Percentiles rank a stretch among this genome's conserved stretches.
These are phyloP conservation scores for Boletus tylopilopsis DNA, from an alignment of 768 basidiomycete genomes.

Conservation along the genomic window DNA sequence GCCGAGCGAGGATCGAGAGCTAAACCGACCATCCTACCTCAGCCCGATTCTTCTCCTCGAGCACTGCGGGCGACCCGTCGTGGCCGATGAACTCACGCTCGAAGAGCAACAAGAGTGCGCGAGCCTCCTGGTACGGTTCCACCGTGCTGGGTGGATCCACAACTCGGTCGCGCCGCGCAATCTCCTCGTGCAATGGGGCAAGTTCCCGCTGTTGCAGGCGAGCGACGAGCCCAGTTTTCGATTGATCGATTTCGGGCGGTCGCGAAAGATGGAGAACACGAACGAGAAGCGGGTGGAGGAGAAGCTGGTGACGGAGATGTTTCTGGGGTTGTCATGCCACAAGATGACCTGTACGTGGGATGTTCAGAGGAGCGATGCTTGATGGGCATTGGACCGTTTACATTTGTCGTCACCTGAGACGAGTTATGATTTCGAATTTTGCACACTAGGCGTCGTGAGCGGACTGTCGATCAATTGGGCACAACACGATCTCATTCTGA, in stretches of 20 bases:
- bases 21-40: conserved; percentile 5
- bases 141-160: conserved; percentile 37
- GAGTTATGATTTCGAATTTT: no score
- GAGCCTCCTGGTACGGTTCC: conserved; percentile 39
- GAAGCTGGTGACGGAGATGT: conserved; percentile 1
- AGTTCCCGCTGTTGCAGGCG: conserved; percentile 10
- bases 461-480: no score
- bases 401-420: no score
- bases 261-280: neutral
- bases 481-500: no score
- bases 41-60: conserved; percentile 47
- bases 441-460: no score
- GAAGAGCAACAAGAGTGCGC: conserved; percentile 42
- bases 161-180: conserved; percentile 42
- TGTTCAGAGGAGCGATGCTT: no score
- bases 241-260: conserved; percentile 50
- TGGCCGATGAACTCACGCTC: conserved; percentile 21
- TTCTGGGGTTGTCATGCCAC: no score
- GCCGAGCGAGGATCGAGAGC: conserved; percentile 8
- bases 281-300: conserved; percentile 5
- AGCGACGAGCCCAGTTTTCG: conserved; percentile 35
- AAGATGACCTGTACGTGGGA: conserved; percentile 9
- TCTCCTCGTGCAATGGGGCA: conserved; percentile 41
- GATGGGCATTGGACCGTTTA: no score
- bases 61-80: conserved; percentile 40